Percentiles rank a stretch among this genome's conserved stretches.
These are phyloP conservation scores for Fusarium proliferatum DNA, from an alignment of 2,329 filamentous ascomycete species.

Conservation along the genomic window DNA sequence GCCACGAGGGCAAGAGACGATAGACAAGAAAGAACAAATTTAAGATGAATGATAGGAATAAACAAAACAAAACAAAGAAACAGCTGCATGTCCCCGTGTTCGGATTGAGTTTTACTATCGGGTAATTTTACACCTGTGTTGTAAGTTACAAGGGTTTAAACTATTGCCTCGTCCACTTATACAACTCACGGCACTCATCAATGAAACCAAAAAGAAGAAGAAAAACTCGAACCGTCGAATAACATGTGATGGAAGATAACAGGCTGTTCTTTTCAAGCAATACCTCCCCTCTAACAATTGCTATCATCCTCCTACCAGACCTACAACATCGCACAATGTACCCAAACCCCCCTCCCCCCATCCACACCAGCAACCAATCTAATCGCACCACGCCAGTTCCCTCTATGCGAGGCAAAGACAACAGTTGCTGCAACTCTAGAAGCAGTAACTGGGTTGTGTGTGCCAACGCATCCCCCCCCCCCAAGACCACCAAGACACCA, in stretches of 20 bases:
- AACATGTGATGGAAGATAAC: conserved; percentile 4
- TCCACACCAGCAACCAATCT: conserved; percentile 33
- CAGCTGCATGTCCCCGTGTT: conserved; percentile 27
- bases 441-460: conserved; percentile 27
- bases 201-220: conserved; percentile 14
- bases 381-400: conserved; percentile 38
- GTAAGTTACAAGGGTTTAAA: conserved; percentile 4
- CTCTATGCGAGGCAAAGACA: conserved; percentile 42
- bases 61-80: neutral
- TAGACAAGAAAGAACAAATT: neutral
- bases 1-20: conserved; percentile 32
- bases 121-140: conserved; percentile 1
- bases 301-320: conserved; percentile 13
- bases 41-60: neutral
- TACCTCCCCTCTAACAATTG: conserved; percentile 35
- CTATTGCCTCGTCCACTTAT: conserved; percentile 1
- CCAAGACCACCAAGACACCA: conserved; percentile 36
- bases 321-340: conserved; percentile 9
- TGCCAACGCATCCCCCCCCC: conserved; percentile 44
- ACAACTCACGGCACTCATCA: neutral
- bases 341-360: conserved; percentile 21
- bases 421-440: conserved; percentile 35
- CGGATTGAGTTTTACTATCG: conserved; percentile 19
- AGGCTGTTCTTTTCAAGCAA: conserved; percentile 9
- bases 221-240: neutral